Conservation (phyloP, 352 stramenopile species). For the Albugo candida region DNA sequence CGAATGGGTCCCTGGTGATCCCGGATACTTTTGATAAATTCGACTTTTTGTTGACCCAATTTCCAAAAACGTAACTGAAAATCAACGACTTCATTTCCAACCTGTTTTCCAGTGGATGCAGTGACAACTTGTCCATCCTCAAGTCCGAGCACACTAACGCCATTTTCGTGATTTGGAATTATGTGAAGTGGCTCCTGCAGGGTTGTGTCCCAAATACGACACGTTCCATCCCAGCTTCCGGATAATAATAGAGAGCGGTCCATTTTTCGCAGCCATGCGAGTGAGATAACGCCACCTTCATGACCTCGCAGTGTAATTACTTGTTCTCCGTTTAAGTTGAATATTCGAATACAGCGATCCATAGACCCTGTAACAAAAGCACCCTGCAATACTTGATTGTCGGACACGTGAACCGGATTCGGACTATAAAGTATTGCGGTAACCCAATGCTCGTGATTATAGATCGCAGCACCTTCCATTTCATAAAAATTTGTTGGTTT, state of each 20-base stretch:
- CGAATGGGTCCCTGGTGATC: slow-evolving; percentile 56
- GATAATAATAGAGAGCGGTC: slow-evolving; percentile 33
- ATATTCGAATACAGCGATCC: slow-evolving; percentile 63
- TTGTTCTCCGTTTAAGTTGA: slow-evolving; percentile 21
- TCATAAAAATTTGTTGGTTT: slow-evolving; percentile 12
- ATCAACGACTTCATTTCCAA: slow-evolving; percentile 54
- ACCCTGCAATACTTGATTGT: slow-evolving; percentile 8
- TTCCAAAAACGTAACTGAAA: slow-evolving; percentile 63
- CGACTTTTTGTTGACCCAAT: slow-evolving; percentile 9
- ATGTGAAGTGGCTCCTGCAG: slow-evolving; percentile 31
- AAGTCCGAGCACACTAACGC: slow-evolving; percentile 54
- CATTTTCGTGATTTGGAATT: slow-evolving; percentile 53
- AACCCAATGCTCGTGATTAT: slow-evolving; percentile 71
- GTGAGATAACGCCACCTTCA: slow-evolving; percentile 57
- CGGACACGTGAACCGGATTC: background rate
- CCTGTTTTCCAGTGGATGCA: slow-evolving; percentile 52
- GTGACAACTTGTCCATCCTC: slow-evolving; percentile 43
- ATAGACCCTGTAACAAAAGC: slow-evolving; percentile 63
- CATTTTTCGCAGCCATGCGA: slow-evolving; percentile 14
- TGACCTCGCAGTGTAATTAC: slow-evolving; percentile 29
- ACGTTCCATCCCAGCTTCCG: slow-evolving; percentile 67
- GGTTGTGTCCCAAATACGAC: slow-evolving; percentile 44
- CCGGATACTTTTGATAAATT: slow-evolving; percentile 26
- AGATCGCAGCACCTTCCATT: slow-evolving; percentile 35
- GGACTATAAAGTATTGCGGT: slow-evolving; percentile 31